Evolutionary conservation across 495 filamentous ascomycete genomes (phyloP).

Genomic region (Penicillium atrosanguineum): DNA sequence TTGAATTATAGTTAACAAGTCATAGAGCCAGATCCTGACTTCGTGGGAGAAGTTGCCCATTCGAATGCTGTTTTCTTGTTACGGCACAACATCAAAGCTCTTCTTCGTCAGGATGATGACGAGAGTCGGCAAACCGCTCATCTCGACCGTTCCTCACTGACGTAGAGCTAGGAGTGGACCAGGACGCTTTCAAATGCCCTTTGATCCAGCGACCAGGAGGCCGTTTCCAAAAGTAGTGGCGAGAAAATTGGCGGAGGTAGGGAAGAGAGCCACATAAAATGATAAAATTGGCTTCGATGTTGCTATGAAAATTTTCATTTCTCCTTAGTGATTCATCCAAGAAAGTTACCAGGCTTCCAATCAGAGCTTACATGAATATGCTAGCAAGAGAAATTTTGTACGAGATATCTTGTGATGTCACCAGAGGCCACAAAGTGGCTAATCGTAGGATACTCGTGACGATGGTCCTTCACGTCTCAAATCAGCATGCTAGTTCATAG

Average conservation of each 20-base stretch:
- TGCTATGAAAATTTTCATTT: background rate
- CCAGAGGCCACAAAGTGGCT: conserved; percentile 13
- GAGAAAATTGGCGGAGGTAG: conserved; percentile 6
- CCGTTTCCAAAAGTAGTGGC: background rate
- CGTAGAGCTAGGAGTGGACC: no score
- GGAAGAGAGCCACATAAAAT: conserved; percentile 8
- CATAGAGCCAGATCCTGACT: no score
- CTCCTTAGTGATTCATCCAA: background rate
- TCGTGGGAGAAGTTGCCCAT: no score
- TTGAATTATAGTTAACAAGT: no score
- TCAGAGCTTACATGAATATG: conserved; percentile 1
- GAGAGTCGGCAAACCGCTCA: no score
- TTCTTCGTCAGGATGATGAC: no score
- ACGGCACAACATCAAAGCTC: background rate
- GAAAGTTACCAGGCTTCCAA: background rate
- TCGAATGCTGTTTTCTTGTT: no score
- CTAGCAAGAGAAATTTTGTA: conserved; percentile 8
- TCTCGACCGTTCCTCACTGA: no score
- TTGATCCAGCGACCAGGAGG: background rate
- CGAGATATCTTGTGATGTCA: conserved; percentile 6
- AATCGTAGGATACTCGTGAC: conserved; percentile 13
- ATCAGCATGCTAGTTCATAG: background rate
- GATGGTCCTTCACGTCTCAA: conserved; percentile 1
- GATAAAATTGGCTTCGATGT: conserved; percentile 10
- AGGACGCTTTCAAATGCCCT: background rate